These are phyloP conservation scores for Rhodotorula sp. DNA, from an alignment of 1,284 basidiomycete genomes.

Conservation along the genomic window DNA sequence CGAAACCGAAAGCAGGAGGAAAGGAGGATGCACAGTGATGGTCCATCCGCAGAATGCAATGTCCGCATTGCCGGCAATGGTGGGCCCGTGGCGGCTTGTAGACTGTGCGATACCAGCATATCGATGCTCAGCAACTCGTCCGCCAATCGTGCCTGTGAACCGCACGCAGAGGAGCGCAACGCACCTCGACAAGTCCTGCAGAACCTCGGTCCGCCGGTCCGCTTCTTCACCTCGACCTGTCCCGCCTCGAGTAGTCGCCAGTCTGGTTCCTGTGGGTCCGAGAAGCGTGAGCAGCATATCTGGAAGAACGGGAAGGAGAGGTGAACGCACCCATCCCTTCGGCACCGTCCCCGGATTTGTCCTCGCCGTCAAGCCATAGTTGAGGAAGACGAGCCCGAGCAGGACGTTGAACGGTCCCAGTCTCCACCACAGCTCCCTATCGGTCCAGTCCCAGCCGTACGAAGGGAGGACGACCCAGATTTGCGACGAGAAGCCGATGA, in stretches of 20 bases:
- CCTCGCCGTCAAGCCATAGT: slow-evolving; percentile 75
- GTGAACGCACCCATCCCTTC: slow-evolving; percentile 65
- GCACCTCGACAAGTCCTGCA: slow-evolving; percentile 65
- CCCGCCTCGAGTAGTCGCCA: slow-evolving; percentile 54
- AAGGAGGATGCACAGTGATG: slow-evolving; percentile 68
- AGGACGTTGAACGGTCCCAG: slow-evolving; percentile 63
- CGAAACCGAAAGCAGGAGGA: background rate
- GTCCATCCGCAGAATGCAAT: slow-evolving; percentile 76
- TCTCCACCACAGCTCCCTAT: slow-evolving; percentile 67
- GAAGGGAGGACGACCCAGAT: slow-evolving; percentile 82
- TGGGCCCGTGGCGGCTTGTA: slow-evolving; percentile 64
- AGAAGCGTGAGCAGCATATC: background rate
- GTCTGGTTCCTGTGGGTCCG: slow-evolving; percentile 62
- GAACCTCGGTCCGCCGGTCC: slow-evolving; percentile 72
- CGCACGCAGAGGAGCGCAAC: background rate
- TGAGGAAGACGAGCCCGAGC: slow-evolving; percentile 76
- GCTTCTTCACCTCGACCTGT: slow-evolving; percentile 80
- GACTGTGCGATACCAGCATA: slow-evolving; percentile 39
- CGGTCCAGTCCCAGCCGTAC: slow-evolving; percentile 66
- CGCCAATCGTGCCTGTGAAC: too few species aligned
- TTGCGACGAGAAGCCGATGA: slow-evolving; percentile 84
- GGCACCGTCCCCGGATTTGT: slow-evolving; percentile 85
- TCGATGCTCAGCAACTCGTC: too few species aligned
- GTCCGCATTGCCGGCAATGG: slow-evolving; percentile 82
- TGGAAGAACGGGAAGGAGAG: background rate